Evolutionary conservation across 2,329 filamentous ascomycete genomes (phyloP), one percentile per base, ranked within the genome.

Genomic region (Colletotrichum cordylinicola): DNA sequence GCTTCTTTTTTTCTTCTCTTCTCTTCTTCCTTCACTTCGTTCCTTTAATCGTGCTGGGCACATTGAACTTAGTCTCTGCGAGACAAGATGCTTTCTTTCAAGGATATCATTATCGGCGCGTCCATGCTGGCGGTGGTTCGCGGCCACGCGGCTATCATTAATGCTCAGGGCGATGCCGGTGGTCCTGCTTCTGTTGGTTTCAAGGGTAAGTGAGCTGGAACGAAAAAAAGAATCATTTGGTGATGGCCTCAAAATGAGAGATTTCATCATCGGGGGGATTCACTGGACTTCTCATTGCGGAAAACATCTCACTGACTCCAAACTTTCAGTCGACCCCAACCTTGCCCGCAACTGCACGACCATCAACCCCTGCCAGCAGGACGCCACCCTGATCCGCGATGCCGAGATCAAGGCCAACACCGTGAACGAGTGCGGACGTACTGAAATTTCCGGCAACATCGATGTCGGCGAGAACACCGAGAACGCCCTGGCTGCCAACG

Each of bases 361-460:
- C 71, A 91, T 93, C 84, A 91, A 88, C 81, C 92, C 92, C 24
- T 93, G 92, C 86, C 91, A 94, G 80, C 90, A 91, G 77, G 92
- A 94, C 74, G 87, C 91, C 13, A 93, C 91, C 69, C 88, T 93
- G 80, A 93, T 94, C 83, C 87, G 88, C 68, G 90, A 92, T 74
- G 88, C 87, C 18, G 87, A 91, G 84, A 88, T 91, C 79, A 77
- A 78, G 8, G 83, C 85, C 69, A 90, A 90, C 79, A 81, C 89
- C 9, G 90, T 91, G 65, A 91, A 91, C 78, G 87, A 90, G 74
- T 94, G 92, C 80, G 92, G 92, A 60, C 88, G 92, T 76, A 94
- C 92, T 10, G 87, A 93, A 81, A 81, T 90, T 64, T 80, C 85
- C 70, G 92, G 92, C 61, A 91, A 89, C 84, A 93, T 94, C 80